Evolutionary conservation across 2,329 filamentous ascomycete genomes (phyloP).

Genomic region (Esteya vermicola): DNA sequence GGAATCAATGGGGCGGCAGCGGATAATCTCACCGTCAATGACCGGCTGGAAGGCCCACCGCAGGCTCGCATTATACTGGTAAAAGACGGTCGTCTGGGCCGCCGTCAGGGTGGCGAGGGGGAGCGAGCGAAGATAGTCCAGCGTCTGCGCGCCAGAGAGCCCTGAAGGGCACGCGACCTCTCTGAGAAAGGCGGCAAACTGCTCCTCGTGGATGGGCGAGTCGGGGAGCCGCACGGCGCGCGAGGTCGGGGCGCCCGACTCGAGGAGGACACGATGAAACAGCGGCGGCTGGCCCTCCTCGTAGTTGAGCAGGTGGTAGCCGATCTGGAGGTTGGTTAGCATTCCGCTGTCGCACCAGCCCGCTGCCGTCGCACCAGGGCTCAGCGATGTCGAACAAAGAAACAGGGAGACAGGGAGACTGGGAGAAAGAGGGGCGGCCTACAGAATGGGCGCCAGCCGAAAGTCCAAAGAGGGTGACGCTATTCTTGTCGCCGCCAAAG

Average conservation of each 20-base stretch:
- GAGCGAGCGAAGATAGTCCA: constrained; percentile 25
- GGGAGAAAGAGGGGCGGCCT: no score
- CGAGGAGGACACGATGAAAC: constrained; percentile 22
- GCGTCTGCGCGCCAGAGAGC: constrained; percentile 28
- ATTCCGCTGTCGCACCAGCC: not conserved
- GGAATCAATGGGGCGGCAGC: constrained; percentile 13
- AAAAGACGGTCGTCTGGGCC: constrained; percentile 20
- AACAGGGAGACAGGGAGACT: no score
- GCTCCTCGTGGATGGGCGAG: constrained; percentile 32
- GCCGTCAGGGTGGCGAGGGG: constrained; percentile 15
- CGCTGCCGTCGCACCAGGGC: no score
- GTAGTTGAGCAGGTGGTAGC: constrained; percentile 35
- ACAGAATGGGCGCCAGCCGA: constrained; percentile 38
- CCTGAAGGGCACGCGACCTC: constrained; percentile 29
- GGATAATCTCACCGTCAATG: constrained; percentile 21
- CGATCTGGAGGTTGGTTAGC: constrained; percentile 24
- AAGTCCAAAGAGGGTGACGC: constrained; percentile 33
- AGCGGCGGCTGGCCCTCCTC: constrained; percentile 20
- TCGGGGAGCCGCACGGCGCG: constrained; percentile 23
- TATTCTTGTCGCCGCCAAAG: constrained; percentile 35
- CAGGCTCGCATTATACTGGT: constrained; percentile 19
- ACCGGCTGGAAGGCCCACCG: constrained; percentile 40
- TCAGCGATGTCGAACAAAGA: no score
- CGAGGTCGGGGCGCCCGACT: constrained; percentile 24
- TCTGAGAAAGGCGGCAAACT: constrained; percentile 29